These are phyloP conservation scores for Trichothecium sympodiale DNA, from an alignment of 2,329 filamentous ascomycete species.

Conservation along the genomic window DNA sequence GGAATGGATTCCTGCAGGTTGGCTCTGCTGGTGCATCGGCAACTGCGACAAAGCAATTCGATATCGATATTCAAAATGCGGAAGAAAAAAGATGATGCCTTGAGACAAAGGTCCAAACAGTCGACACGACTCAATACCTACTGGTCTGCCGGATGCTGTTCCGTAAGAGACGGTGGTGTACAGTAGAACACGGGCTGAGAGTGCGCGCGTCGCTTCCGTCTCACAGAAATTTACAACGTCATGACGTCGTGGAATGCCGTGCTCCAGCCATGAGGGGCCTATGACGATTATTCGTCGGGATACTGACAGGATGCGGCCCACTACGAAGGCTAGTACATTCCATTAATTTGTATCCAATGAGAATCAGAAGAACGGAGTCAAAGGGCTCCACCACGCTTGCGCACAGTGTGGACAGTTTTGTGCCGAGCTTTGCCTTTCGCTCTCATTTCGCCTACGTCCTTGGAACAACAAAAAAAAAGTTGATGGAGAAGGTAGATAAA, in stretches of 20 bases:
- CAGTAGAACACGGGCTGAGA: not conserved
- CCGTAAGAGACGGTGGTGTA: not conserved
- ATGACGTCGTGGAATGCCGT: constrained; percentile 3
- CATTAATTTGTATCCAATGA: not conserved
- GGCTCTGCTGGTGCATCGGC: too few species aligned
- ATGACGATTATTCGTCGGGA: constrained; percentile 5
- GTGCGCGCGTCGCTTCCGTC: not conserved
- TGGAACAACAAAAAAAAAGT: not conserved
- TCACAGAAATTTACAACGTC: constrained; percentile 2
- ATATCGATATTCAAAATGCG: too few species aligned
- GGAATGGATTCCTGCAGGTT: too few species aligned
- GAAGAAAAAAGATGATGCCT: too few species aligned
- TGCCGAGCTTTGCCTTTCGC: not conserved
- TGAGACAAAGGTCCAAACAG: too few species aligned
- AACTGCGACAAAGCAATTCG: too few species aligned
- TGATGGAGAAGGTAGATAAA: not conserved
- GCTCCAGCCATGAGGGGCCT: constrained; percentile 1
- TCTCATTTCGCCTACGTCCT: too few species aligned
- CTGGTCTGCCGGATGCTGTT: too few species aligned
- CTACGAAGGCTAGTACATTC: not conserved
- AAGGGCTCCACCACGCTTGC: not conserved
- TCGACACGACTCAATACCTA: too few species aligned
- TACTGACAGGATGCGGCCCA: constrained; percentile 1
- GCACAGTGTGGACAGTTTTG: not conserved
- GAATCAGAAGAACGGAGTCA: constrained; percentile 1